Evolutionary conservation across 805 yeast genomes (phyloP).

Genomic region (Citeromyces nyonsensis): DNA sequence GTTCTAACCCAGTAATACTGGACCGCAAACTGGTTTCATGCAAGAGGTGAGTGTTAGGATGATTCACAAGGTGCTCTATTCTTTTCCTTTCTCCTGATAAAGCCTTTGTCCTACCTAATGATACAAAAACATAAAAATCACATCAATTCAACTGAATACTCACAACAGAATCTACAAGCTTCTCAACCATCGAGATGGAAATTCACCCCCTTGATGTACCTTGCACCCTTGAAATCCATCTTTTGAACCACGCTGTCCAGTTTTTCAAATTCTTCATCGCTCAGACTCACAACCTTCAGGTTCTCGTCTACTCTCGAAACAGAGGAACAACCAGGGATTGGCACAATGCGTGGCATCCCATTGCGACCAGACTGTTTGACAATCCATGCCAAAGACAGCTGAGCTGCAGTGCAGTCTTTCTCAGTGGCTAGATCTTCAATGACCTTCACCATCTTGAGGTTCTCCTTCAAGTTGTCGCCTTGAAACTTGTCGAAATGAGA

Average conservation of each 20-base stretch:
- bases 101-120: too few species aligned
- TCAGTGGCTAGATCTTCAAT: constrained; percentile 33
- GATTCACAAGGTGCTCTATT: too few species aligned
- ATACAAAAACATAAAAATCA: too few species aligned
- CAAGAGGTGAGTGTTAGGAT: too few species aligned
- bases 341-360: constrained; percentile 38
- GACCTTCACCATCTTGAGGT: constrained; percentile 29
- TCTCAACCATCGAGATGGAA: background rate
- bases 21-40: too few species aligned
- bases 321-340: constrained; percentile 65
- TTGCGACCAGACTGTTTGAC: constrained; percentile 21
- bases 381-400: constrained; percentile 58
- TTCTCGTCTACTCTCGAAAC: constrained; percentile 47
- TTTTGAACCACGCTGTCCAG: constrained; percentile 27
- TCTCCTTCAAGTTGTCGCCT: constrained; percentile 32
- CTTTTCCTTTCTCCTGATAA: too few species aligned
- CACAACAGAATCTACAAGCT: too few species aligned
- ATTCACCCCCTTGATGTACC: constrained; percentile 6
- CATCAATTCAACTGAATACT: too few species aligned
- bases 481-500: constrained; percentile 35
- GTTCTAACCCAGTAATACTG: too few species aligned
- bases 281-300: constrained; percentile 25
- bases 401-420: constrained; percentile 37
- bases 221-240: constrained; percentile 31
- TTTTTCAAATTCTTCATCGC: constrained; percentile 40